Evolutionary conservation across 352 stramenopile genomes (phyloP), one percentile per base, ranked within the genome.

Genomic region (Bremia lactucae): DNA sequence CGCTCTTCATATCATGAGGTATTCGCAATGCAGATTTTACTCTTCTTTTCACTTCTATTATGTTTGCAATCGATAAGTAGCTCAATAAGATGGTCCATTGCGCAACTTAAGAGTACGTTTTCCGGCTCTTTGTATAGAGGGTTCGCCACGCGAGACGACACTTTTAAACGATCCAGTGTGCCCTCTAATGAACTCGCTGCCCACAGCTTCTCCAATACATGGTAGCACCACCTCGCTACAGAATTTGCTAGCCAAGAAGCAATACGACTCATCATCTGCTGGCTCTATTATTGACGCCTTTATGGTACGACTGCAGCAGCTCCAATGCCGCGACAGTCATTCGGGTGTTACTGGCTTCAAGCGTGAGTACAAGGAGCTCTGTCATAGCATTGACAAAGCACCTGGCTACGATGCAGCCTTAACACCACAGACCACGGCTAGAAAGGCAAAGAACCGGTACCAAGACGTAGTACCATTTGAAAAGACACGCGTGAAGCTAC

Each of bases 401-500:
- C 59, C 65, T 16, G 75, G 65, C 59, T 87, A 72, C 35, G 49
- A 80, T 14, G 45, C 26, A 7, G 62, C 58, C n/a, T 39, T 89
- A 8, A 74, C 72, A 13, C 46, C 50, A 31, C 76, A 91, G 40
- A 88, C 72, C 10, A 72, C 70, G 46, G 49, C 63, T n/a, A 87
- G 72, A 13, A 76, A 70, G 14, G 44, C 49, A 15, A 88, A 87
- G 46, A 91, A 91, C 46, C 69, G 79, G 31, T 91, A 91, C 49
- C 42, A 57, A 20, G 76, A 89, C 44, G 76, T 91, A 20, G 28
- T 91, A 7, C 79, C 79, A 20, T 83, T 84, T 42, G 74, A 87
- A 16, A 56, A 65, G 23, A 87, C 76, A 18, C 72, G 73, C 2
- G 75, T 89, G n/a, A 61, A 61, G 42, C 52, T 89, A 18, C 31